Base-by-base conservation (phyloP, 1,139 yeast species). In the Magnusiomyces magnusii region DNA sequence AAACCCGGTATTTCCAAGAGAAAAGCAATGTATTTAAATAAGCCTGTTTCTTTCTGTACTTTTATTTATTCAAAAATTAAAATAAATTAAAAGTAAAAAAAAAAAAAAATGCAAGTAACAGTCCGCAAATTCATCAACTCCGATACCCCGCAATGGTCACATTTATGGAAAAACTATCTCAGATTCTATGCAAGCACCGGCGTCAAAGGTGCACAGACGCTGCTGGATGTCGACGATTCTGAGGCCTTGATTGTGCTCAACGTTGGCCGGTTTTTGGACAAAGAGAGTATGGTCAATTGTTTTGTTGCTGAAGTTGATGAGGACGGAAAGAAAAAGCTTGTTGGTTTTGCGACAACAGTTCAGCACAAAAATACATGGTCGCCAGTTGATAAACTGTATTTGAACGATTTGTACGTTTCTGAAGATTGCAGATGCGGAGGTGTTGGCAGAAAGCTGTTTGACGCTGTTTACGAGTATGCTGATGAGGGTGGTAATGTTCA, bases 281-380 rank as follows among this genome's bases (percentile, higher is more conserved):
- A 70, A 1, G 53, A 63, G 0, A 78, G 76, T 57, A 80, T 81
- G 0, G 78, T 80, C 56, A 75, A 75, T 66, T 72, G 78, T 3
- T 83, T 81, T 25, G 80, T 68, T 5, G 65, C 62, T 1, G 80
- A 74, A 23, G 86, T n/a, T n/a, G n/a, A n/a, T n/a, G n/a, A 76
- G 0, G 90, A 80, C 1, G 93, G 75, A 75, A 1, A 81, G 81
- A 13, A 84, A 84, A 44, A 24, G 39, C 68, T 78, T n/a, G 67
- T 77, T 49, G 82, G 80, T 0, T 75, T 81, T 65, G 82, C 78
- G 3, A 76, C 77, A 56, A 81, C 78, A 65, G 70, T 81, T 56
- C 76, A 76, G 58, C 85, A 81, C 65, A 67, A 78, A 57, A 72
- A 76, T 59, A 81, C 84, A 17, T 80, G 84, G 84, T 69, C 77